Base-by-base conservation (phyloP, 2,329 filamentous ascomycete species). In the Simplicillium aogashimaense region DNA sequence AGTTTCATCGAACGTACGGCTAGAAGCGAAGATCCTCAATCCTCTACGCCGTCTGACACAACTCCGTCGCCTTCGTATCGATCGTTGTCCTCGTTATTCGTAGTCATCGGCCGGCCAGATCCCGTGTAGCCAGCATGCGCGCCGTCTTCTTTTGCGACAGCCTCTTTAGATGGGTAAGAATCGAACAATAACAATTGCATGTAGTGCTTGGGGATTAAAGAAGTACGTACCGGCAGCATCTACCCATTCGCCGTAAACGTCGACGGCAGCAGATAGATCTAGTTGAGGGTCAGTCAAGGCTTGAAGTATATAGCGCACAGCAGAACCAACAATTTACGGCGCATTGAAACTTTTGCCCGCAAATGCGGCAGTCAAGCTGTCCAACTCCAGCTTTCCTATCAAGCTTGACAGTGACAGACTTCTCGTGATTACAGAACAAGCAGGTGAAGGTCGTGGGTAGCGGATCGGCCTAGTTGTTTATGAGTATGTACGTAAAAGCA, bases 191-290 rank as follows among this genome's bases (percentile, higher is more conserved):
- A 14, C 41, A 14, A 25, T 9, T 38, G 36, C 32, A 51, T 41
- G 17, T 36, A 38, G 41, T 16, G 8, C 4, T 14, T 33, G 32
- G 13, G 35, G 34, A 35, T 43, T 16, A 35, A 32, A 43, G 35
- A 28, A 33, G 14, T n/a, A 35, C 65, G 47, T 63, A 78, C 76
- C 71, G 47, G 76, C 69, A 47, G 92, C 92, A 64, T 98, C 92
- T 47, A 98, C 86, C 92, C 92, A 98, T 61, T 97, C 92, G 29
- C 86, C 86, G 57, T 98, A 98, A 7, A 98, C 90, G 58, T 98
- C 92, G 36, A 98, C 88, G 1, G 87, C 78, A 12, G 85, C 86
- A 18, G 86, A 94, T 18, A 97, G 78, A 60, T 94, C 87, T 94
- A 37, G 12, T 35, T 29, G 20, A 36, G 50, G 34, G 55, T 49